These are phyloP conservation scores for Calophaca sinica DNA, from an alignment of 306 rosid species.

Conservation along the genomic window DNA sequence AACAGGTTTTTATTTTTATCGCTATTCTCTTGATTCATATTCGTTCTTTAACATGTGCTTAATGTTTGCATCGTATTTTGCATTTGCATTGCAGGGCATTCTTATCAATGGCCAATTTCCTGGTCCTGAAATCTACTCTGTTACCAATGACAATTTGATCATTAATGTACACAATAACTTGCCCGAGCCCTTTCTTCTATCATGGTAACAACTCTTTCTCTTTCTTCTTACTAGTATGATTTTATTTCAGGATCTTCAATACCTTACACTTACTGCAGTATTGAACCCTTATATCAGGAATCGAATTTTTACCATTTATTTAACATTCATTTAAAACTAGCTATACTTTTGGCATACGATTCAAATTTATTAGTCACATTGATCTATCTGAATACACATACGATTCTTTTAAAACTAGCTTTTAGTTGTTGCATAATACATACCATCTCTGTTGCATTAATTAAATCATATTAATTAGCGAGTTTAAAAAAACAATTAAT, in stretches of 20 bases:
- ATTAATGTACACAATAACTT: constrained; percentile 79
- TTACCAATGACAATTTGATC: constrained; percentile 85
- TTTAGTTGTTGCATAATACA: not conserved
- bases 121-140: constrained; percentile 78
- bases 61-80: not conserved
- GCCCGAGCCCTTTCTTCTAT: constrained; percentile 81
- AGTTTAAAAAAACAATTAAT: not conserved
- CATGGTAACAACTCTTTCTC: constrained; percentile 61
- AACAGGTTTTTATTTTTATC: constrained; percentile 53
- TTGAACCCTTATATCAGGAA: too few species aligned
- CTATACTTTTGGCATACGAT: too few species aligned
- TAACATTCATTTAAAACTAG: not conserved
- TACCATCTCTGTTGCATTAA: not conserved
- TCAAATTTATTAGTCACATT: too few species aligned
- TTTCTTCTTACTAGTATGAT: not conserved
- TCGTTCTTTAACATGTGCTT: not conserved
- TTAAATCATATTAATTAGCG: not conserved
- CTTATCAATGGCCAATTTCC: constrained; percentile 89
- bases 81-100: constrained; percentile 72
- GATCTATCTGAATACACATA: too few species aligned
- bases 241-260: not conserved
- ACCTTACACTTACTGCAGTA: not conserved
- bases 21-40: not conserved
- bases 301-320: too few species aligned
- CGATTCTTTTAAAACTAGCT: too few species aligned